These are phyloP conservation scores for Trametes sanguinea DNA, from an alignment of 768 basidiomycete genomes.

Conservation along the genomic window DNA sequence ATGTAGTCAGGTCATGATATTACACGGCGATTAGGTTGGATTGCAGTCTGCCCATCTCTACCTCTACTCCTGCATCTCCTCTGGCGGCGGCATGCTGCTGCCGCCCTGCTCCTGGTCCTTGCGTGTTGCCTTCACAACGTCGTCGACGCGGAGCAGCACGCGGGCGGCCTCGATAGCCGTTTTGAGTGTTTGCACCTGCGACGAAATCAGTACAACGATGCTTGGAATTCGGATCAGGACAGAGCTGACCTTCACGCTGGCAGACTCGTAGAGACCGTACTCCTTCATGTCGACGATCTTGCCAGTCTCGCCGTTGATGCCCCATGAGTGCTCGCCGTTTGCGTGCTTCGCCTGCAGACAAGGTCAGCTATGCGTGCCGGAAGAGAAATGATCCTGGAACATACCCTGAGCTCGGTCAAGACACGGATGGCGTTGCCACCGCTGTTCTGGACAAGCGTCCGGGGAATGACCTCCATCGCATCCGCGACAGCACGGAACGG, in stretches of 20 bases:
- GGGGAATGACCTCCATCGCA: constrained; percentile 95
- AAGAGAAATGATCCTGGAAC: constrained; percentile 30
- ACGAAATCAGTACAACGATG: not conserved
- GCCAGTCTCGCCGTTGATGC: constrained; percentile 94
- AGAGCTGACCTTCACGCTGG: constrained; percentile 72
- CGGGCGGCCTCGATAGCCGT: constrained; percentile 97
- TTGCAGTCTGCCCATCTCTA: constrained; percentile 10
- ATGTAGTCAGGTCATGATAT: constrained; percentile 9
- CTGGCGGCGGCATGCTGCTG: constrained; percentile 48
- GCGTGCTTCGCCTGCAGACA: constrained; percentile 85
- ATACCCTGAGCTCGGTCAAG: constrained; percentile 87
- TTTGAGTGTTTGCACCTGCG: constrained; percentile 89
- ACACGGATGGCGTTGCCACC: constrained; percentile 95
- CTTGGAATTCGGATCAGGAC: not conserved
- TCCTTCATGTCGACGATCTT: constrained; percentile 95
- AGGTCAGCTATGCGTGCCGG: not conserved
- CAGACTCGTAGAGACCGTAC: constrained; percentile 93
- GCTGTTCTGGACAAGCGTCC: constrained; percentile 92
- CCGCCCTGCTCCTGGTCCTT: constrained; percentile 65
- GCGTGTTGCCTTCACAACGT: constrained; percentile 87
- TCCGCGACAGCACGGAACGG: constrained; percentile 92
- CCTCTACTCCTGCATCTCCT: constrained; percentile 47
- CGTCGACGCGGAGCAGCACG: constrained; percentile 89
- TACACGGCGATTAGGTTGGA: constrained; percentile 16
- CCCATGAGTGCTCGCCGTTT: constrained; percentile 87